phyloP scores from a whole-genome alignment of 129 eudicot species.

The Erigeron canadensis region DNA sequence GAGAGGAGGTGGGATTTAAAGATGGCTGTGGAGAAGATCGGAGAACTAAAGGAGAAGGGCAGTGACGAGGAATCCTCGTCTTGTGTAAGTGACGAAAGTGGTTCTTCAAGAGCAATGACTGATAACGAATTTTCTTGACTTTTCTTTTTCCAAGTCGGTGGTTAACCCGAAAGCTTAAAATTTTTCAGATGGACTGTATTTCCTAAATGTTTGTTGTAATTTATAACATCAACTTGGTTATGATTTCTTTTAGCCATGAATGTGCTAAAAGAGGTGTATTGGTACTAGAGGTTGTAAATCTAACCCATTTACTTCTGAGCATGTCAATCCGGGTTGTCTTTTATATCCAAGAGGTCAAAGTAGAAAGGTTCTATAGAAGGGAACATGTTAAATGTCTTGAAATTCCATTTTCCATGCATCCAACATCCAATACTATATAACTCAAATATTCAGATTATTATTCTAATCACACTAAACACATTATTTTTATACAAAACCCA shows the following conservation, averaged over 20 bases:
- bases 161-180: constrained; percentile 12
- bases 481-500: background rate
- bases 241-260: constrained; percentile 10
- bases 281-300: background rate
- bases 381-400: background rate
- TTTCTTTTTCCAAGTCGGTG: constrained; percentile 26
- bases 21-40: constrained; percentile 33
- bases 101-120: constrained; percentile 27
- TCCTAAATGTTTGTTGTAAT: constrained; percentile 11
- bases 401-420: background rate
- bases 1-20: constrained; percentile 36
- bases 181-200: background rate
- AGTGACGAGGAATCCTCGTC: constrained; percentile 29
- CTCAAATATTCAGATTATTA: background rate
- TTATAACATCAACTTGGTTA: constrained; percentile 19
- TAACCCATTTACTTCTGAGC: background rate
- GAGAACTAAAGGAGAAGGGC: constrained; percentile 35
- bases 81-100: constrained; percentile 31
- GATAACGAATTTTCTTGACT: constrained; percentile 37
- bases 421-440: background rate
- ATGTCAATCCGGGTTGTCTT: too few relatives aligned
- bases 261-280: background rate
- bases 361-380: background rate
- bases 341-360: too few relatives aligned
- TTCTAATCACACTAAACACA: background rate